These are phyloP conservation scores for Pisolithus albus DNA, from an alignment of 768 basidiomycete genomes.

Conservation along the genomic window DNA sequence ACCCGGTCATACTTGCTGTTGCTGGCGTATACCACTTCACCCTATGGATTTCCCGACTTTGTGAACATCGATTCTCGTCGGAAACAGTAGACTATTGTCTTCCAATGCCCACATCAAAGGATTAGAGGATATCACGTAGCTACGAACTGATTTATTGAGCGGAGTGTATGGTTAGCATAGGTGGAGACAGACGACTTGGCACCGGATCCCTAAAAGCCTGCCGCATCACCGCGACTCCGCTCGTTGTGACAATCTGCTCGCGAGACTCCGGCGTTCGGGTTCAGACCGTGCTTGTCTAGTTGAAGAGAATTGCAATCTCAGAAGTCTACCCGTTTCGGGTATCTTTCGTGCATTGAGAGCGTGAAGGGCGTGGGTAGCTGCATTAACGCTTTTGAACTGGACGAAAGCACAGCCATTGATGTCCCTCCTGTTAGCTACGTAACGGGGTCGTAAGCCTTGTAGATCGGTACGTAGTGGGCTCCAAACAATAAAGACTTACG, in stretches of 20 bases:
- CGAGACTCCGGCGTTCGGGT: not conserved
- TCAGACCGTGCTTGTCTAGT: not conserved
- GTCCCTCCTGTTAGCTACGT: constrained; percentile 29
- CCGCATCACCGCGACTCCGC: not conserved
- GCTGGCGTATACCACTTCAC: too few relatives aligned
- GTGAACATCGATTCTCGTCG: too few relatives aligned
- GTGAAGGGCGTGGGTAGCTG: constrained; percentile 43
- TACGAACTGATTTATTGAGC: not conserved
- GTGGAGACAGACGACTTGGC: too few relatives aligned
- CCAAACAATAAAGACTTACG: constrained; percentile 9
- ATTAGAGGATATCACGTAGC: not conserved
- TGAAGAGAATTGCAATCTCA: constrained; percentile 10
- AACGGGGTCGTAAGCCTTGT: constrained; percentile 5
- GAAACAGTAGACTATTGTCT: too few relatives aligned
- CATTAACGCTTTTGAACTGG: constrained; percentile 41
- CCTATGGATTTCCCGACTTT: too few relatives aligned
- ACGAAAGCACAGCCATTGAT: constrained; percentile 41
- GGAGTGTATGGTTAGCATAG: not conserved
- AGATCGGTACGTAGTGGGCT: not conserved
- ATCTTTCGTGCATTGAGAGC: constrained; percentile 26
- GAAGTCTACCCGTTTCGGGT: constrained; percentile 3
- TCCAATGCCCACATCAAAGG: too few relatives aligned
- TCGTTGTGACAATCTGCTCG: not conserved
- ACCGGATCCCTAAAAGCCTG: not conserved
- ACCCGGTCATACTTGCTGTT: too few relatives aligned